phyloP scores from a whole-genome alignment of 345 rosid species.

The Gossypium australe region DNA sequence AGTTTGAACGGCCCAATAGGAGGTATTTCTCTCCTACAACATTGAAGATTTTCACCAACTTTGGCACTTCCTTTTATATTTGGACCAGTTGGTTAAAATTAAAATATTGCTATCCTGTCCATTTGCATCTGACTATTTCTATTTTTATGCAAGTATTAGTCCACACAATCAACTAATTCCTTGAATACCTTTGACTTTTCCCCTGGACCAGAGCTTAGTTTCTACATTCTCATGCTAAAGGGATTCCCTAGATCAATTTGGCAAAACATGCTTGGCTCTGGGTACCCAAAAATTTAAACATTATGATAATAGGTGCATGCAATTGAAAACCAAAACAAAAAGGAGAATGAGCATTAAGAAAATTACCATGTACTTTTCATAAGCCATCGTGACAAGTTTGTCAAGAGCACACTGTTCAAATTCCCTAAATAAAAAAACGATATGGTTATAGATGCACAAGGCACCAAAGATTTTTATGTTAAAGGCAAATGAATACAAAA shows the following conservation, averaged over 20 bases:
- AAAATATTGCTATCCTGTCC: neutral
- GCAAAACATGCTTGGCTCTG: neutral
- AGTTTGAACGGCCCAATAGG: neutral
- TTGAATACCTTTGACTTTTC: neutral
- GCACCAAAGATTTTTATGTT: slow-evolving; percentile 15
- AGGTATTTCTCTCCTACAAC: neutral
- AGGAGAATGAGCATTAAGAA: neutral
- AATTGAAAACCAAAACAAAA: neutral
- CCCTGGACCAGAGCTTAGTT: neutral
- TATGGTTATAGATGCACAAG: slow-evolving; percentile 2
- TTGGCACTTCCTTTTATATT: neutral
- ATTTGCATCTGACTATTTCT: neutral
- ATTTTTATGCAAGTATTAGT: neutral
- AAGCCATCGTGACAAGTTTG: slow-evolving; percentile 75
- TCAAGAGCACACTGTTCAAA: slow-evolving; percentile 64
- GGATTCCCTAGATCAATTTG: neutral
- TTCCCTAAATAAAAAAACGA: slow-evolving; percentile 43
- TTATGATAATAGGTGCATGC: neutral
- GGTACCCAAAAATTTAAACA: neutral
- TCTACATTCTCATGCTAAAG: neutral
- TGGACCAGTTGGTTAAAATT: neutral
- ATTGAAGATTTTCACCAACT: slow-evolving; percentile 2
- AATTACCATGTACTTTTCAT: slow-evolving; percentile 77
- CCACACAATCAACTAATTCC: neutral
- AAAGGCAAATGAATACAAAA: slow-evolving; percentile 8